These are phyloP conservation scores for Nannochloropsis gaditana DNA, from an alignment of 108 stramenopile genomes.

Conservation along the genomic window DNA sequence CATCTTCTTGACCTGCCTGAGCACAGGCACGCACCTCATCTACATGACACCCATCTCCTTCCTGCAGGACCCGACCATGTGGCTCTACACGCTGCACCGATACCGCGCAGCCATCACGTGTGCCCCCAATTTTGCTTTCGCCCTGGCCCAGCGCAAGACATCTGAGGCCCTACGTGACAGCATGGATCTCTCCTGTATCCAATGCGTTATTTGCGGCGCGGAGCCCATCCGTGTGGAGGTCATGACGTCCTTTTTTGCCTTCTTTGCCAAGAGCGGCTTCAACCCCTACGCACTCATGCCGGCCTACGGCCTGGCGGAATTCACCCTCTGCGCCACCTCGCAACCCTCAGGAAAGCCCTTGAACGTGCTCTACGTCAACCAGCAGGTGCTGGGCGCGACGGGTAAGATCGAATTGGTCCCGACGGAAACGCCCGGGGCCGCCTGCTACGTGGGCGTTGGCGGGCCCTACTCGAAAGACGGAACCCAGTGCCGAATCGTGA, in stretches of 20 bases:
- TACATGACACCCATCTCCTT: slow-evolving; percentile 92
- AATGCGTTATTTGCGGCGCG: slow-evolving; percentile 90
- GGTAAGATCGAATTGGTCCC: slow-evolving; percentile 50
- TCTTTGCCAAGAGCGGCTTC: slow-evolving; percentile 69
- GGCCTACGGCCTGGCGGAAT: slow-evolving; percentile 95
- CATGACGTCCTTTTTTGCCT: slow-evolving; percentile 64
- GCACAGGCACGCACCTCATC: slow-evolving; percentile 89
- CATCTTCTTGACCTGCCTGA: slow-evolving; percentile 76
- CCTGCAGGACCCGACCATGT: slow-evolving; percentile 81
- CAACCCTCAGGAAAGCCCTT: slow-evolving; percentile 66
- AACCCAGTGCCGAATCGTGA: slow-evolving; percentile 52
- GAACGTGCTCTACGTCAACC: slow-evolving; percentile 61
- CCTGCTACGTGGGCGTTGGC: neutral
- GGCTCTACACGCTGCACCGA: slow-evolving; percentile 72
- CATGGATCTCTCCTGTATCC: slow-evolving; percentile 70
- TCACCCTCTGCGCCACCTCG: slow-evolving; percentile 80
- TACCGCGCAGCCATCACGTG: slow-evolving; percentile 62
- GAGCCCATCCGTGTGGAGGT: slow-evolving; percentile 80
- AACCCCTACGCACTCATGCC: slow-evolving; percentile 67
- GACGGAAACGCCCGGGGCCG: neutral
- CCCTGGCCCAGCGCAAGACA: slow-evolving; percentile 76
- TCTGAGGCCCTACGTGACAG: slow-evolving; percentile 37
- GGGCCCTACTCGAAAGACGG: neutral
- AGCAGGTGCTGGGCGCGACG: slow-evolving; percentile 59
- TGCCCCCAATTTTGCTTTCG: slow-evolving; percentile 95